Evolutionary conservation across 495 filamentous ascomycete species (phyloP), one percentile per base, ranked within the genome.

Genomic region (Daldinia childiae): DNA sequence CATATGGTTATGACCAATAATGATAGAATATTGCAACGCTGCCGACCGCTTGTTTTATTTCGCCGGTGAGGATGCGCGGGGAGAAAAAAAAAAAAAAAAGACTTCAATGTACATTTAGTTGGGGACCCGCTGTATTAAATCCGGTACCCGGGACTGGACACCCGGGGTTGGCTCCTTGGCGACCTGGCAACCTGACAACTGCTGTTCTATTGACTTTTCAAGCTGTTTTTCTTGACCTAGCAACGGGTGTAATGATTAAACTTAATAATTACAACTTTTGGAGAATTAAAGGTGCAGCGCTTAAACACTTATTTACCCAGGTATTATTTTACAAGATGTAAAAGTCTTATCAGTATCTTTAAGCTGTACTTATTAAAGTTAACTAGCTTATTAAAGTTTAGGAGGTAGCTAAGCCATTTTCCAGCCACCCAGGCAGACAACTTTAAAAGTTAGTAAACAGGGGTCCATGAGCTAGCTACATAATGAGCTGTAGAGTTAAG

Each of bases 161-260:
- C 26, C 50, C 50, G 14, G 27, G 26, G 50, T 24, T n/a, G 50
- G 24, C 15, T 12, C 45, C 21, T 51, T 51, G 17, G 45, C 19
- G 8, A 8, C 43, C 21, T 63, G n/a, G 51, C 32, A 6, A 8
- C 43, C 21, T 63, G n/a, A 38, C 32, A 6, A 27, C 64, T 51
- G 36, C 52, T 59, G 29, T 32, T 15, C 66, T 70, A 48, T 71
- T 71, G 68, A 71, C 56, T 52, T n/a, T n/a, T n/a, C n/a, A n/a
- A n/a, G n/a, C n/a, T 58, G 41, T 4, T 45, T 45, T 45, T 19
- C 17, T 17, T 45, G 69, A 64, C 69, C 69, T 11, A 60, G 69
- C 60, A 68, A 68, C 69, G 62, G 14, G 7, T 19, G 51, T 58
- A 8, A 15, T 36, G 48, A 21, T 56, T 8, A 64, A 21, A 29